phyloP scores from a whole-genome alignment of 2,329 filamentous ascomycete species.

The Sclerotinia borealis region DNA sequence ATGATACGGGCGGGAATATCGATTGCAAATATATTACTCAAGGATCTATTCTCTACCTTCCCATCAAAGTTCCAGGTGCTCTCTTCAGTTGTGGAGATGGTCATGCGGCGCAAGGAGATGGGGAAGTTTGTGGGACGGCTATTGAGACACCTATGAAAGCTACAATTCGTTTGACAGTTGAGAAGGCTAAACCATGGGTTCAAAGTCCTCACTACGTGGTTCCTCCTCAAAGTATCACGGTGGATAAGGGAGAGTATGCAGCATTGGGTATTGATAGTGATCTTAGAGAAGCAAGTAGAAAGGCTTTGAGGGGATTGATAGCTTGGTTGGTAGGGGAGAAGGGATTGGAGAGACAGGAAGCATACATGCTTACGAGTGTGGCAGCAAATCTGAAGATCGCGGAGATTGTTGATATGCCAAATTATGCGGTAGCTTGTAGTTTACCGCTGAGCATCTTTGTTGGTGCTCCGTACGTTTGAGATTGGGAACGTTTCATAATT shows the following conservation, averaged over 20 bases:
- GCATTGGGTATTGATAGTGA: constrained; percentile 43
- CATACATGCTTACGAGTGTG: constrained; percentile 48
- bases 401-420: constrained; percentile 49
- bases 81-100: constrained; percentile 50
- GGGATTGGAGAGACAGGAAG: constrained; percentile 40
- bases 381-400: constrained; percentile 45
- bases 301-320: constrained; percentile 43
- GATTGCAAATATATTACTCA: constrained; percentile 45
- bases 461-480: constrained; percentile 17
- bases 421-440: constrained; percentile 45
- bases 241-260: constrained; percentile 39
- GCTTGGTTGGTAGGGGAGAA: constrained; percentile 44
- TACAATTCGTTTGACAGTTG: constrained; percentile 42
- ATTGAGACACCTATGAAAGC: constrained; percentile 49
- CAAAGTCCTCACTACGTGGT: constrained; percentile 40
- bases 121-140: constrained; percentile 50
- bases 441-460: constrained; percentile 44
- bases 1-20: constrained; percentile 48
- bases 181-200: constrained; percentile 42
- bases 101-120: constrained; percentile 49
- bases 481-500: neutral
- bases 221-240: constrained; percentile 29
- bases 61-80: constrained; percentile 43
- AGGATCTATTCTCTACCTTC: constrained; percentile 43
- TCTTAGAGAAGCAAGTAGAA: constrained; percentile 42